Conservation (phyloP, 495 filamentous ascomycete species). For the Penicillium simplicissimum region DNA sequence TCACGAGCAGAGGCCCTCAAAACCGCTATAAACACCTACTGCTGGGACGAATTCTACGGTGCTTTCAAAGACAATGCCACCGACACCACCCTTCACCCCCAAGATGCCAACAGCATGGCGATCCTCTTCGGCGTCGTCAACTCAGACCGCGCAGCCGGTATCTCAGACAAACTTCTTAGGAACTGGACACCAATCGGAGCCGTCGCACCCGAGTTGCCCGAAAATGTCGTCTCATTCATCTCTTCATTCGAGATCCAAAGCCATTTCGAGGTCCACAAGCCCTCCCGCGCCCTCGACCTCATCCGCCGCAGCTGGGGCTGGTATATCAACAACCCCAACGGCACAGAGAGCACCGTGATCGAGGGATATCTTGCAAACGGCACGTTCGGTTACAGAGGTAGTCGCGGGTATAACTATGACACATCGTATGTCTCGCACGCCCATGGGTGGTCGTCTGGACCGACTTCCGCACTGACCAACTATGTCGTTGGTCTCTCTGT, state of each 20-base stretch:
- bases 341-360: conserved; percentile 61
- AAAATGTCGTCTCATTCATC: conserved; percentile 62
- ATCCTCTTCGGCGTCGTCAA: conserved; percentile 41
- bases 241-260: conserved; percentile 62
- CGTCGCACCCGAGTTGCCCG: conserved; percentile 56
- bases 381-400: conserved; percentile 55
- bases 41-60: conserved; percentile 52
- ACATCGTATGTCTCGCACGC: conserved; percentile 51
- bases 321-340: conserved; percentile 60
- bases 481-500: conserved; percentile 57
- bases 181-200: conserved; percentile 63
- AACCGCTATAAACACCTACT: conserved; percentile 46
- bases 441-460: conserved; percentile 63
- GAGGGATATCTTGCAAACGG: conserved; percentile 61
- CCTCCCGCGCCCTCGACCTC: conserved; percentile 54
- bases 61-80: conserved; percentile 60
- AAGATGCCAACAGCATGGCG: conserved; percentile 56
- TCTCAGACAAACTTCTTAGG: conserved; percentile 48
- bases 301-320: conserved; percentile 61
- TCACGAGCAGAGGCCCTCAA: conserved; percentile 39
- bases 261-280: conserved; percentile 50
- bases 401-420: conserved; percentile 39
- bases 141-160: conserved; percentile 29
- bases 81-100: conserved; percentile 46
- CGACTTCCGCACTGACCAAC: conserved; percentile 55